Percentiles rank a stretch among this genome's conserved stretches.
Evolutionary conservation across 352 stramenopile genomes (phyloP).

Genomic region (Thraustochytrium striatum): DNA sequence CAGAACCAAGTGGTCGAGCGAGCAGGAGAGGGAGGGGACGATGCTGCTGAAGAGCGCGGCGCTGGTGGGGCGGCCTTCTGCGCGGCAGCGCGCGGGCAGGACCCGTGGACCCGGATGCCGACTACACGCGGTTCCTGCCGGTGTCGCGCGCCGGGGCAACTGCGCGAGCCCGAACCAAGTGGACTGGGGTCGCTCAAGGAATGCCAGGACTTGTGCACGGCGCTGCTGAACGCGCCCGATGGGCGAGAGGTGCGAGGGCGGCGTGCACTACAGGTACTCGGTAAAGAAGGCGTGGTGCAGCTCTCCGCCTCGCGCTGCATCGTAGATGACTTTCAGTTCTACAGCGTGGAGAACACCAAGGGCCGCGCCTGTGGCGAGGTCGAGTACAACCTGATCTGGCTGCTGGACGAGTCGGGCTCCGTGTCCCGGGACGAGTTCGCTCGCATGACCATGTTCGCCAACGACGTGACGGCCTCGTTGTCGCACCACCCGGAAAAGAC

Average conservation of each 20-base stretch:
- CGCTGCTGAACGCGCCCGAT: neutral
- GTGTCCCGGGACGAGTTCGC: neutral
- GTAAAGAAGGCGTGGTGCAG: neutral
- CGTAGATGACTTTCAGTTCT: neutral
- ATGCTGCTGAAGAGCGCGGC: neutral
- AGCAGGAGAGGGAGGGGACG: neutral
- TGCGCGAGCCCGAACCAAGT: too few species aligned
- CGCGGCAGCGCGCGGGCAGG: neutral
- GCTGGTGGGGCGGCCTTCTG: neutral
- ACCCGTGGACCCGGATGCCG: neutral
- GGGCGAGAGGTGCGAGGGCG: too few species aligned
- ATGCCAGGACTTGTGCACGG: neutral
- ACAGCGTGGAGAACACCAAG: neutral
- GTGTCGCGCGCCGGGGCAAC: too few species aligned
- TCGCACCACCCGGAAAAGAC: neutral
- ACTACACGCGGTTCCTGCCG: too few species aligned
- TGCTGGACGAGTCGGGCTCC: constrained; percentile 9
- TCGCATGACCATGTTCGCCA: constrained; percentile 16
- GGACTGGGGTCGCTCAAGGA: too few species aligned
- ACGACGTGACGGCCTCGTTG: neutral
- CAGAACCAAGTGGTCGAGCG: neutral
- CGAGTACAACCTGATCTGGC: constrained; percentile 23
- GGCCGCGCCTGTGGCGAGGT: neutral
- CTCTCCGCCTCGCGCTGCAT: neutral
- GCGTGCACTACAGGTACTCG: too few species aligned